Percentiles rank a stretch among this genome's conserved stretches.
Evolutionary conservation across 1,284 basidiomycete species (phyloP).

Genomic region (Rhodotorula sp.): DNA sequence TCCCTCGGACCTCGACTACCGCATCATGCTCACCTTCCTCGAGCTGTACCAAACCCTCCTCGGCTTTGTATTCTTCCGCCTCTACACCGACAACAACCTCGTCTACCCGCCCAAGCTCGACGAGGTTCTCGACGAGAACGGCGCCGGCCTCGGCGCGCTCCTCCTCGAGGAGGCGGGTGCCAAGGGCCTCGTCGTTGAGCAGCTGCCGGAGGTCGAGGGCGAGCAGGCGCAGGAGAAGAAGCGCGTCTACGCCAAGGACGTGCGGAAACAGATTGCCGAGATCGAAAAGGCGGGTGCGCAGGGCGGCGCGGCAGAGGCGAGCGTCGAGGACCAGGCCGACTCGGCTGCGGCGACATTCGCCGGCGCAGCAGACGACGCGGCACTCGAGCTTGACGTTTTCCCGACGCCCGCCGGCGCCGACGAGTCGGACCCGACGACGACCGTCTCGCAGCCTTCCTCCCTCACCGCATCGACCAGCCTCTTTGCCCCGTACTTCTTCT

Average conservation of each 20-base stretch:
- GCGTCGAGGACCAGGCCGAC: slow-evolving; percentile 46
- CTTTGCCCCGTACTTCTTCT: slow-evolving; percentile 88
- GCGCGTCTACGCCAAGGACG: slow-evolving; percentile 56
- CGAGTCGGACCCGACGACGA: slow-evolving; percentile 30
- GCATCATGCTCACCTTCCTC: slow-evolving; percentile 97
- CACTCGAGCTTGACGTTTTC: slow-evolving; percentile 52
- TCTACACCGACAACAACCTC: slow-evolving; percentile 90
- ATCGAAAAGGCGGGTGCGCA: slow-evolving; percentile 48
- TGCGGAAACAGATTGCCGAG: slow-evolving; percentile 57
- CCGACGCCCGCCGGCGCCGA: slow-evolving; percentile 53
- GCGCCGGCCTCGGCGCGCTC: slow-evolving; percentile 87
- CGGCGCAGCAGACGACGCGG: slow-evolving; percentile 57
- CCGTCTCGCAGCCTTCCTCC: slow-evolving; percentile 26
- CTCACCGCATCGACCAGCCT: slow-evolving; percentile 52
- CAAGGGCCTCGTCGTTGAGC: slow-evolving; percentile 45
- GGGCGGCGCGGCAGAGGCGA: slow-evolving; percentile 44
- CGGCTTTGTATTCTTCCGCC: slow-evolving; percentile 94
- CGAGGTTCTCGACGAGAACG: slow-evolving; percentile 76
- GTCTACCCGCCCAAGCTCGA: slow-evolving; percentile 95
- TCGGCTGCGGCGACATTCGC: slow-evolving; percentile 50
- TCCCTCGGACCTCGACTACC: slow-evolving; percentile 92
- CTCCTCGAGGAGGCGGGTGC: slow-evolving; percentile 64
- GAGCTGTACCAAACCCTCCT: slow-evolving; percentile 97
- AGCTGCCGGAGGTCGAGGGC: slow-evolving; percentile 41
- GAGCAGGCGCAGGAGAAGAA: slow-evolving; percentile 46